Conservation (phyloP, 768 basidiomycete genomes). For the Suillus subluteus region DNA sequence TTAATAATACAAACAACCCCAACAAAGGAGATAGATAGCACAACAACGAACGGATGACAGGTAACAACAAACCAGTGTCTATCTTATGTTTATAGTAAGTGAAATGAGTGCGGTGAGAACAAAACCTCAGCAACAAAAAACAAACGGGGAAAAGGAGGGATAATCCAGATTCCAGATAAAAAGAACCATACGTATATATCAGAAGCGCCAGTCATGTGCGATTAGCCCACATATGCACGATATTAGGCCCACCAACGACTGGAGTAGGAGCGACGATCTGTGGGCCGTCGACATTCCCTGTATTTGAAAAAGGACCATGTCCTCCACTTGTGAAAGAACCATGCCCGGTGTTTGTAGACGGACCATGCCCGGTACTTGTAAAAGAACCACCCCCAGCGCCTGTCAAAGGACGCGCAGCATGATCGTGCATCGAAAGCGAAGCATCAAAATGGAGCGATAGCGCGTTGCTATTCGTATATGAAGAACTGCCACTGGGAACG, state of each 20-base stretch:
- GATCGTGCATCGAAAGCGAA: constrained; percentile 34
- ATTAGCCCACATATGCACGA: constrained; percentile 38
- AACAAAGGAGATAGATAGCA: constrained; percentile 13
- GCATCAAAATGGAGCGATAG: constrained; percentile 41
- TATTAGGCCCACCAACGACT: constrained; percentile 38
- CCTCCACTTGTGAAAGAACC: constrained; percentile 21
- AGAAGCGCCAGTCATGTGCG: constrained; percentile 29
- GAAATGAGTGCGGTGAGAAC: constrained; percentile 3
- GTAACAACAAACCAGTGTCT: constrained; percentile 10
- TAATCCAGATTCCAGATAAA: constrained; percentile 14
- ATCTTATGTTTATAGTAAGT: not conserved
- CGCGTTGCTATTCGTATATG: constrained; percentile 32
- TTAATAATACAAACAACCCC: constrained; percentile 28
- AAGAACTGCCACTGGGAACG: constrained; percentile 19
- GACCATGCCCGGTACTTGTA: constrained; percentile 18
- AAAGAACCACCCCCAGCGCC: constrained; percentile 18
- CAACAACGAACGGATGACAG: constrained; percentile 16
- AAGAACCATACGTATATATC: not conserved
- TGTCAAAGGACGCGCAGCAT: constrained; percentile 21
- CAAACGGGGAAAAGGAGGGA: constrained; percentile 2
- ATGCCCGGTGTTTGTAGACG: constrained; percentile 12
- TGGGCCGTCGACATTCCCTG: constrained; percentile 20
- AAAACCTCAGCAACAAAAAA: not conserved
- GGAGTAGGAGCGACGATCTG: constrained; percentile 39
- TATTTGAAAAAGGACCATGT: constrained; percentile 18